These are phyloP conservation scores for Taxillus chinensis DNA, from an alignment of 164 flowering plant species.

Conservation along the genomic window DNA sequence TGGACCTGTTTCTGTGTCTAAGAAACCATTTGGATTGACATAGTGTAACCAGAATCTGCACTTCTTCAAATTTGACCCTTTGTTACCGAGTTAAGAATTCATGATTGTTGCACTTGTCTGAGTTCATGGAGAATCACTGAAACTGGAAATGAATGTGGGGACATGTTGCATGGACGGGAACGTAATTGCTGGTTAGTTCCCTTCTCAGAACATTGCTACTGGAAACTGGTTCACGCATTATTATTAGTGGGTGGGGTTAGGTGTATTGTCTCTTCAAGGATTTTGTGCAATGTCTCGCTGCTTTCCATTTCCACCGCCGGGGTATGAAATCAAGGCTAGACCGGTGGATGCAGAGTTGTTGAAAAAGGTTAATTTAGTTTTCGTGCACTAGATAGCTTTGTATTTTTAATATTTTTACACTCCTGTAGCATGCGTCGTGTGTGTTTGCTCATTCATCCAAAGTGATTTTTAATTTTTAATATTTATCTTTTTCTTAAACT, in stretches of 20 bases:
- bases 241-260: conserved; percentile 15
- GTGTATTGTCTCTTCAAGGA: conserved; percentile 14
- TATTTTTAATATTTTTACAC: no score
- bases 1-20: conserved; percentile 17
- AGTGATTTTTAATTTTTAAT: no score
- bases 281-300: conserved; percentile 92
- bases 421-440: no score
- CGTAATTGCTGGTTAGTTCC: conserved; percentile 45
- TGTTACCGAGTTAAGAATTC: conserved; percentile 1
- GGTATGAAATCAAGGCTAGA: conserved; percentile 73
- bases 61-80: no score
- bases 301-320: conserved; percentile 98
- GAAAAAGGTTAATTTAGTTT: conserved; percentile 41
- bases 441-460: no score
- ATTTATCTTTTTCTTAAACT: no score
- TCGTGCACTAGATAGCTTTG: not conserved
- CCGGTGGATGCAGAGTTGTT: conserved; percentile 47
- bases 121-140: conserved; percentile 29
- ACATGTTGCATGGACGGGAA: conserved; percentile 82
- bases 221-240: conserved; percentile 26
- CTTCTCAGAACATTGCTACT: conserved; percentile 30
- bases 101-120: conserved; percentile 3
- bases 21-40: conserved; percentile 29
- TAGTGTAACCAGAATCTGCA: conserved; percentile 8
- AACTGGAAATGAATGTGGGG: conserved; percentile 65